Percentiles rank a stretch among this genome's conserved stretches.
Conservation (phyloP, 768 basidiomycete genomes). For the Termitomyces sp. region DNA sequence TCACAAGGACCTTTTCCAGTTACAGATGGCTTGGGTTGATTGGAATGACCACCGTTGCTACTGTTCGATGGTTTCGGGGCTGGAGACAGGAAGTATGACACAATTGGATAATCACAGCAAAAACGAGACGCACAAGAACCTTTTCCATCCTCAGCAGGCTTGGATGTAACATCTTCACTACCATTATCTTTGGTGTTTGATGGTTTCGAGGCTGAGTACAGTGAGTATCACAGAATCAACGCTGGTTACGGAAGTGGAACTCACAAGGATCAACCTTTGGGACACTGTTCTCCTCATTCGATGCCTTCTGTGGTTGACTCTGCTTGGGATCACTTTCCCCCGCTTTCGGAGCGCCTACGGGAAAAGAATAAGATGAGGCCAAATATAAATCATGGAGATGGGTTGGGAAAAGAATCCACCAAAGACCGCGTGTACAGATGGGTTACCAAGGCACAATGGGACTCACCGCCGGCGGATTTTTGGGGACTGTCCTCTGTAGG, state of each 20-base stretch:
- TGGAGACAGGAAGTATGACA: neutral
- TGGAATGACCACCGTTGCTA: neutral
- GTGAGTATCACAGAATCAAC: no score
- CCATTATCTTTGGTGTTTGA: no score
- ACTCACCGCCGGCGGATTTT: slow-evolving; percentile 15
- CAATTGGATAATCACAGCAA: no score
- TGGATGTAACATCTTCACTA: no score
- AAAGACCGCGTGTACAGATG: neutral
- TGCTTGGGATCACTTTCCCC: neutral
- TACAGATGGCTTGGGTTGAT: neutral
- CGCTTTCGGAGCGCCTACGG: slow-evolving; percentile 9
- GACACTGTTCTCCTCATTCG: neutral
- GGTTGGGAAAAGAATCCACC: neutral
- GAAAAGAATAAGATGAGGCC: neutral
- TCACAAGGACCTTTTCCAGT: neutral
- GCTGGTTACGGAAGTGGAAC: neutral
- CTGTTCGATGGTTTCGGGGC: neutral
- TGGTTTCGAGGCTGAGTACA: neutral
- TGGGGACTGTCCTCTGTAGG: slow-evolving; percentile 5
- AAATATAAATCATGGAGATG: neutral
- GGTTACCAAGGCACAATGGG: neutral
- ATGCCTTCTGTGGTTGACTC: neutral
- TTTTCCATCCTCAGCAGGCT: no score
- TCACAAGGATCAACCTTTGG: neutral
- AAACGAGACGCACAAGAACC: no score